Evolutionary conservation across 768 basidiomycete species (phyloP).

Genomic region (Termitomyces bulborhizus): DNA sequence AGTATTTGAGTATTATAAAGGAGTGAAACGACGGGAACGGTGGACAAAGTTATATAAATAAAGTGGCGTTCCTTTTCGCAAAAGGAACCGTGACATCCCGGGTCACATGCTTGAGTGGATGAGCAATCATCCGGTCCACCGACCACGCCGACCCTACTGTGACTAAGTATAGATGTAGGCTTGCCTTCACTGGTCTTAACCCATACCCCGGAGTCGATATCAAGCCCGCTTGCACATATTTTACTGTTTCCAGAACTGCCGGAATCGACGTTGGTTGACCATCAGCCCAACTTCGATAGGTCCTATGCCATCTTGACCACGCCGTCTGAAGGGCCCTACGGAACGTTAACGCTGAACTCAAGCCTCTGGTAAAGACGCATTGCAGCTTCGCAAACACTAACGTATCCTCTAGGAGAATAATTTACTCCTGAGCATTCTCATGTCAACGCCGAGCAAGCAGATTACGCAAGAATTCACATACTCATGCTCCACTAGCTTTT

Average conservation of each 20-base stretch:
- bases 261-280: neutral
- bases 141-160: no score
- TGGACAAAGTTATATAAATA: neutral
- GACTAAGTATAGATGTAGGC: no score
- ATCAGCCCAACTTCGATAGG: neutral
- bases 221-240: neutral
- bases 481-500: conserved; percentile 14
- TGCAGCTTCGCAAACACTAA: conserved; percentile 17
- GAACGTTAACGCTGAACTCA: neutral
- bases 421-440: conserved; percentile 15
- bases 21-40: conserved; percentile 3
- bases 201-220: neutral
- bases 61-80: conserved; percentile 8
- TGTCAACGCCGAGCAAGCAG: conserved; percentile 8
- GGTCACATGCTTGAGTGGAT: conserved; percentile 2
- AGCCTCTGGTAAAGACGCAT: conserved; percentile 8
- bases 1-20: conserved; percentile 3
- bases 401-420: conserved; percentile 13
- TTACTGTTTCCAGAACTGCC: neutral
- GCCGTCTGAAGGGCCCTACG: neutral
- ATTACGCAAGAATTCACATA: conserved; percentile 13
- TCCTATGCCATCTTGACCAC: conserved; percentile 6
- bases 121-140: neutral
- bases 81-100: conserved; percentile 13
- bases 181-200: neutral